Evolutionary conservation across 2,329 filamentous ascomycete genomes (phyloP), one percentile per base, ranked within the genome.

Genomic region (Coniella vitis): DNA sequence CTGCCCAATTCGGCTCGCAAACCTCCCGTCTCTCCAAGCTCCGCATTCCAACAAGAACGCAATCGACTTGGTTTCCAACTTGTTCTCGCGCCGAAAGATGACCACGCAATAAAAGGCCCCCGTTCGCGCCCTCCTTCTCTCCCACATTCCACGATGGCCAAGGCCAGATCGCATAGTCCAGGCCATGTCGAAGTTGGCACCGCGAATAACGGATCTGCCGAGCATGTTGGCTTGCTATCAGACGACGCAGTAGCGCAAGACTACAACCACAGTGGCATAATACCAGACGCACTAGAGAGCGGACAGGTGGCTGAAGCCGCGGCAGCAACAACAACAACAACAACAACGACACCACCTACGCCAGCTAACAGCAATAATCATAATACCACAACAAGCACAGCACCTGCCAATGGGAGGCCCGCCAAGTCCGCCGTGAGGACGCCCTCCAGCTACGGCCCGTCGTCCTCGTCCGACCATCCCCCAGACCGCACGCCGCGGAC

Each of bases 401-500:
- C 40, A 16, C 34, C 37, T 29, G 25, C 25, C 25, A 29, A 10
- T 29, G 25, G 25, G 25, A 29, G 25, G 25, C 25, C 25, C 10
- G 10, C 25, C 25, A 29, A 29, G 10, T 29, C 25, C 10, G 25
- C 25, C 25, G 25, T 29, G 5, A 5, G 25, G 25, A 10, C 25
- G 5, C 25, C 25, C 25, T 29, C 25, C 5, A 29, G 25, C 25
- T 29, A 29, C 10, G 25, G 25, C 25, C 25, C 25, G 5, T 29
- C 25, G 10, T 42, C 17, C 39, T 7, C n/a, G n/a, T n/a, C 29
- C 42, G 13, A 21, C 13, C 12, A 8, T 21, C 25, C 22, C 32
- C 20, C 10, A 5, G 32, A 29, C 47, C 53, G 69, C 52, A 75
- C 78, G 32, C 78, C 84, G 16, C 66, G 84, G 47, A 88, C 84